These are phyloP conservation scores for Triticum timopheevii DNA, from an alignment of 176 grass and related monocot species.

Conservation along the genomic window DNA sequence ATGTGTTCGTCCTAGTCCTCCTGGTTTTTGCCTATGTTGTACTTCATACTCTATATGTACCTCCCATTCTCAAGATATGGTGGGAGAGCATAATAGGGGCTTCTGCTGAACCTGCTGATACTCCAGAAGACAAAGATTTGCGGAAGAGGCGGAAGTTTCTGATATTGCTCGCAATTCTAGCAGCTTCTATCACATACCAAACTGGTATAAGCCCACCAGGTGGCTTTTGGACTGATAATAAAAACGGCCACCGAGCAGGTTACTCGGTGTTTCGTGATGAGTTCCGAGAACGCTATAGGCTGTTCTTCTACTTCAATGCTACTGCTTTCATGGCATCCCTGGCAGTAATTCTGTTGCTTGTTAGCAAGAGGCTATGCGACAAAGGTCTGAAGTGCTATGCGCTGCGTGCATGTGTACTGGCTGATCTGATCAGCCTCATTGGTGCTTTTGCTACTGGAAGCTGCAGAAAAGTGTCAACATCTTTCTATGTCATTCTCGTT, in stretches of 20 bases:
- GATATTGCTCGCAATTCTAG: conserved; percentile 47
- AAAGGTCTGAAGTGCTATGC: conserved; percentile 25
- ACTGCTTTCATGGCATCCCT: conserved; percentile 56
- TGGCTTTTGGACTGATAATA: conserved; percentile 48
- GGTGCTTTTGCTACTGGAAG: conserved; percentile 45
- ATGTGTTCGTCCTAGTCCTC: conserved; percentile 36
- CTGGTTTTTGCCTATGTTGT: conserved; percentile 37
- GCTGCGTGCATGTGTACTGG: conserved; percentile 26
- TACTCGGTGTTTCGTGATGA: conserved; percentile 34
- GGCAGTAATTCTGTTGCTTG: conserved; percentile 55
- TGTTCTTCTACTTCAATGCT: conserved; percentile 57
- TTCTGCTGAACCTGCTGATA: neutral
- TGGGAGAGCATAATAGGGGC: neutral
- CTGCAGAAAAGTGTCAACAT: conserved; percentile 42
- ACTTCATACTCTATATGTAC: conserved; percentile 32
- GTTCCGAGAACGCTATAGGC: conserved; percentile 33
- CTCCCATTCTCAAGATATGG: neutral
- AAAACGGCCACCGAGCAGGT: conserved; percentile 30
- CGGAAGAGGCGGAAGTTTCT: conserved; percentile 47
- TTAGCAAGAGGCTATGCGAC: conserved; percentile 40
- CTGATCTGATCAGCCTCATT: conserved; percentile 51
- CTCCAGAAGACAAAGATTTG: conserved; percentile 7
- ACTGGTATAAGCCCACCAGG: conserved; percentile 53
- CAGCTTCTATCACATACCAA: conserved; percentile 58
- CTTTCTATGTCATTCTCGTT: conserved; percentile 38